These are phyloP conservation scores for Erythrophleum fordii DNA, from an alignment of 306 rosid species.

Conservation along the genomic window DNA sequence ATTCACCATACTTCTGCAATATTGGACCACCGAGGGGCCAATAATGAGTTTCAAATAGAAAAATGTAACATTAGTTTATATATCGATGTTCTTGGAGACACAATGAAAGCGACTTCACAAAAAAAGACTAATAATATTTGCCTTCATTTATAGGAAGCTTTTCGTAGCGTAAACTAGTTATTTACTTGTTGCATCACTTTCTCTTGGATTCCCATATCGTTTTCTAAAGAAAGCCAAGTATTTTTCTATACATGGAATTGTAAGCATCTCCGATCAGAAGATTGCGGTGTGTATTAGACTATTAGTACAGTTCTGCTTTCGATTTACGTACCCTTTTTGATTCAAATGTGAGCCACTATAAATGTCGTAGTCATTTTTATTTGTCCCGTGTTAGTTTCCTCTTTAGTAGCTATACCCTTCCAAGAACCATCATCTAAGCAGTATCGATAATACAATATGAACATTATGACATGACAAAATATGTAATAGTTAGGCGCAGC, in stretches of 20 bases:
- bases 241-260: not conserved
- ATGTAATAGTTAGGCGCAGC: not conserved
- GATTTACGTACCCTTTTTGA: not conserved
- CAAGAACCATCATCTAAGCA: not conserved
- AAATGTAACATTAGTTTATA: constrained; percentile 9
- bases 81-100: constrained; percentile 27
- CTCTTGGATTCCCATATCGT: constrained; percentile 35
- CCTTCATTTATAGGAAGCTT: constrained; percentile 30
- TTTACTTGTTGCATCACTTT: constrained; percentile 43
- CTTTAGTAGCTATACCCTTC: not conserved
- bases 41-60: constrained; percentile 30
- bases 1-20: constrained; percentile 29
- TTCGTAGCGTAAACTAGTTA: constrained; percentile 33
- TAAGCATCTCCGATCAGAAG: constrained; percentile 17
- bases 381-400: not conserved
- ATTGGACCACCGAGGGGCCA: constrained; percentile 22
- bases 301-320: not conserved
- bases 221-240: constrained; percentile 37
- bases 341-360: not conserved
- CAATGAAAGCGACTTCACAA: constrained; percentile 35
- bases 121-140: constrained; percentile 29
- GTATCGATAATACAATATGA: not conserved
- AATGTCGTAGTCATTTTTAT: not conserved
- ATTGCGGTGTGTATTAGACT: constrained; percentile 1
- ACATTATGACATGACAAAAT: not conserved